Percentiles rank a stretch among this genome's conserved stretches.
phyloP scores from a whole-genome alignment of 139 green algal genomes.

The Eudorina sp. region DNA sequence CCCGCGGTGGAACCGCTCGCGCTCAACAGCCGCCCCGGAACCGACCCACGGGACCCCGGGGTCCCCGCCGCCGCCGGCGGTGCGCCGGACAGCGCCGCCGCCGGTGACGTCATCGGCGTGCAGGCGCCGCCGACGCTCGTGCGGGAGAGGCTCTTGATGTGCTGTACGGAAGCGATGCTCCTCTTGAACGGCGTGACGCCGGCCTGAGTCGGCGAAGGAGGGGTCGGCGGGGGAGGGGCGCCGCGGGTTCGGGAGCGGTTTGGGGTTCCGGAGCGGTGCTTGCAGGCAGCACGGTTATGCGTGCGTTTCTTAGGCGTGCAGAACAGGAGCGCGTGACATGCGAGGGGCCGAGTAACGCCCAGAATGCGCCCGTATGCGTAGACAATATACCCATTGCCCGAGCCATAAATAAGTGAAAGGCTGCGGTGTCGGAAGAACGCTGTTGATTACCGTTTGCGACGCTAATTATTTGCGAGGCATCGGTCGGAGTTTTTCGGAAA shows the following conservation, averaged over 20 bases:
- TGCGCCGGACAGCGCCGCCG: not conserved
- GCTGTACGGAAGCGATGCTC: constrained; percentile 19
- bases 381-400: too few relatives aligned
- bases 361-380: not conserved
- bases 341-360: not conserved
- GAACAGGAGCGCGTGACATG: not conserved
- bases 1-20: not conserved
- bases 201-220: too few relatives aligned
- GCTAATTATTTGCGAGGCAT: too few relatives aligned
- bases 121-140: not conserved
- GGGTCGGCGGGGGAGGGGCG: too few relatives aligned
- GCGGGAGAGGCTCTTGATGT: not conserved
- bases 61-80: not conserved
- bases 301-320: not conserved
- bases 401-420: too few relatives aligned
- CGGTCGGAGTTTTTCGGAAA: too few relatives aligned
- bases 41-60: not conserved
- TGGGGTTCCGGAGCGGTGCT: not conserved
- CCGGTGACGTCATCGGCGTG: not conserved
- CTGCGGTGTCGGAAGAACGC: too few relatives aligned
- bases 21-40: not conserved
- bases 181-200: constrained; percentile 33
- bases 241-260: not conserved
- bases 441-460: too few relatives aligned
- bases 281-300: not conserved